phyloP scores from a whole-genome alignment of 2,329 filamentous ascomycete species.

The Trichophyton mentagrophytes region DNA sequence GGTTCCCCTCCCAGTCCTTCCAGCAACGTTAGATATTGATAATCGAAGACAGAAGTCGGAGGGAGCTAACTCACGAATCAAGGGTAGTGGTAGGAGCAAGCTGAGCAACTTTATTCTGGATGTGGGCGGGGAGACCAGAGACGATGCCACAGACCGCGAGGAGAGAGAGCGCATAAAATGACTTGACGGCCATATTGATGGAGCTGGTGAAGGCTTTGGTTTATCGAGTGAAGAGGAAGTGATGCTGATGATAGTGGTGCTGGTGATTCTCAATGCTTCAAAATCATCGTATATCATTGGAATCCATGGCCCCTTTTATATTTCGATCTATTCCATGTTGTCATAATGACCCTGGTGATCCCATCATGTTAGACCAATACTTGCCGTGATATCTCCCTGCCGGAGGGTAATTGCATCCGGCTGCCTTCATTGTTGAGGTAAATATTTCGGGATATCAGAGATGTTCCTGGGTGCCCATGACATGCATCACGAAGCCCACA shows the following conservation, averaged over 20 bases:
- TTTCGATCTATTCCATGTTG: background rate
- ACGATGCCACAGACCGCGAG: background rate
- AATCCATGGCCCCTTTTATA: background rate
- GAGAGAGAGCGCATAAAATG: background rate
- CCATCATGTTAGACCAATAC: too few species aligned
- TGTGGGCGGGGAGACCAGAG: background rate
- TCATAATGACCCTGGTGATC: background rate
- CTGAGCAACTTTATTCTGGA: too few species aligned
- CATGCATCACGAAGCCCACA: background rate
- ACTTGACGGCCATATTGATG: background rate
- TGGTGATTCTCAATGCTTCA: background rate
- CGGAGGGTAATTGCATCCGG: background rate
- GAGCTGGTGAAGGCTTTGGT: background rate
- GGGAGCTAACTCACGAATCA: background rate
- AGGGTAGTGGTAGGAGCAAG: too few species aligned
- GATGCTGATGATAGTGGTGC: background rate
- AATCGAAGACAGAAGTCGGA: background rate
- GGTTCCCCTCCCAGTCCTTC: constrained; percentile 7
- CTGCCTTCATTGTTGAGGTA: background rate
- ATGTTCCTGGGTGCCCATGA: background rate
- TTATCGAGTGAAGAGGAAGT: background rate
- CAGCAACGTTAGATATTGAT: background rate
- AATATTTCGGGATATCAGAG: background rate
- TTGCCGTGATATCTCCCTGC: background rate
- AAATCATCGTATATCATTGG: background rate